Base-by-base conservation (phyloP, 257 asterid species). In the Ocimum tenuiflorum region DNA sequence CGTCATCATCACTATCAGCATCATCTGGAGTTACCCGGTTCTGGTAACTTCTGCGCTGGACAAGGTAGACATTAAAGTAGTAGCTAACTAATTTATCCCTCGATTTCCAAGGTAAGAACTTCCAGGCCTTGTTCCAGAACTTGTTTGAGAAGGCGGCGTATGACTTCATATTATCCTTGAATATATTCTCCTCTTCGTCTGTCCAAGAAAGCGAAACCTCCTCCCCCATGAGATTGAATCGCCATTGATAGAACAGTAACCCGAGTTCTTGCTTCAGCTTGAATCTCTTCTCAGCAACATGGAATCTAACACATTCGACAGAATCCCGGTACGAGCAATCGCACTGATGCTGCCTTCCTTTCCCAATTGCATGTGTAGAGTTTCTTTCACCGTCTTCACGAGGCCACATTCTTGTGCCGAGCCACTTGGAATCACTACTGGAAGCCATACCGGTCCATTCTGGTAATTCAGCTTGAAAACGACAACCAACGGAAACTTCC, bases 181-280 rank as follows among this genome's bases (percentile, higher is more conserved):
- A 90, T 29, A 48, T 71, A 10, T 59, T 62, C 60, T 82, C 96
- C 75, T 88, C 92, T 57, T 82, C 83, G 50, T 52, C 59, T 7
- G 85, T 82, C 97, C 97, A 90, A 20, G 89, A 88, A 56, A 90
- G 86, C 0, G 95, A 88, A 70, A 88, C 88, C 76, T 90, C 97
- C 82, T 90, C 97, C 3, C 97, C 96, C 97, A 86, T 90, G 60
- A 61, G 79, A 72, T 86, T 14, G 68, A 90, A 86, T 56, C 78
- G 74, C 95, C 95, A 88, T 33, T 2, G 67, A 47, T 75, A 64
- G 70, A 88, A 90, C 15, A 77, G 60, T 0, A 6, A 17, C 31
- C 92, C 84, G 3, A 88, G 78, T 56, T 86, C 96, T 8, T 39
- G 78, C 61, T 77, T 88, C 69, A 88, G 62, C 63, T 70, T 73